A percentile compares a stretch with the other conserved stretches of the same genome.
These are phyloP conservation scores for Knoxdaviesia proteae DNA, from an alignment of 2,329 filamentous ascomycete genomes.

Conservation along the genomic window DNA sequence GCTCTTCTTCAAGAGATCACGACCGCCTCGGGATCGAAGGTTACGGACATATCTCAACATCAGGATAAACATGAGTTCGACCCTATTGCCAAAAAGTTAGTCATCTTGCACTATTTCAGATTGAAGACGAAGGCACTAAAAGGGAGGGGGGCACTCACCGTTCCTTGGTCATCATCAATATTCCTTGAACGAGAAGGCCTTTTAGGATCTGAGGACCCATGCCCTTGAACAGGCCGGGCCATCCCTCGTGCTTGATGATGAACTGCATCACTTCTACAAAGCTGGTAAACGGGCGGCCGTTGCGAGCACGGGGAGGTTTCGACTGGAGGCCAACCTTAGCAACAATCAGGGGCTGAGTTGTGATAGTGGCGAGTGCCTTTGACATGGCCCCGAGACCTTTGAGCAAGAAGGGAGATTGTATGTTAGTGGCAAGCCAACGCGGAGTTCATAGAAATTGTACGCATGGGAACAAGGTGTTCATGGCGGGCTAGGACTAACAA, in stretches of 20 bases:
- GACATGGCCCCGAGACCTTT: conserved; percentile 79
- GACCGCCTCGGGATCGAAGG: conserved; percentile 26
- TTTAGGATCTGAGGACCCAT: conserved; percentile 89
- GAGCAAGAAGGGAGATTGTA: background rate
- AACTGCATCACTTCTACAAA: conserved; percentile 92
- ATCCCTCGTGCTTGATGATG: conserved; percentile 74
- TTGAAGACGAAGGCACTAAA: background rate
- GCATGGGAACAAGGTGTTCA: background rate
- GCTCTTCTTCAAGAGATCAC: no score
- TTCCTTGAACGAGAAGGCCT: conserved; percentile 78
- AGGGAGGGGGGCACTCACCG: conserved; percentile 29
- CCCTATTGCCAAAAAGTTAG: conserved; percentile 22
- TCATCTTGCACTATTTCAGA: conserved; percentile 3
- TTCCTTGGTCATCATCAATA: conserved; percentile 99
- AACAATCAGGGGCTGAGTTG: conserved; percentile 87
- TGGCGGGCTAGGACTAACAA: conserved; percentile 33
- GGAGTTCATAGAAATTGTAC: no score
- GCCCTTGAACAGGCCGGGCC: conserved; percentile 78
- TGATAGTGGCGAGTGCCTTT: conserved; percentile 77
- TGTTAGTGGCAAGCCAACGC: no score
- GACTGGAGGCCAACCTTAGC: conserved; percentile 95
- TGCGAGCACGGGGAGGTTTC: conserved; percentile 61
- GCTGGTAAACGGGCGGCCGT: conserved; percentile 81
- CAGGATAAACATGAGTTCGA: conserved; percentile 74
- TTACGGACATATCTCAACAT: conserved; percentile 65